Percentiles rank a stretch among this genome's conserved stretches.
These are phyloP conservation scores for Microbotryum violaceum DNA, from an alignment of 1,284 basidiomycete genomes.

Conservation along the genomic window DNA sequence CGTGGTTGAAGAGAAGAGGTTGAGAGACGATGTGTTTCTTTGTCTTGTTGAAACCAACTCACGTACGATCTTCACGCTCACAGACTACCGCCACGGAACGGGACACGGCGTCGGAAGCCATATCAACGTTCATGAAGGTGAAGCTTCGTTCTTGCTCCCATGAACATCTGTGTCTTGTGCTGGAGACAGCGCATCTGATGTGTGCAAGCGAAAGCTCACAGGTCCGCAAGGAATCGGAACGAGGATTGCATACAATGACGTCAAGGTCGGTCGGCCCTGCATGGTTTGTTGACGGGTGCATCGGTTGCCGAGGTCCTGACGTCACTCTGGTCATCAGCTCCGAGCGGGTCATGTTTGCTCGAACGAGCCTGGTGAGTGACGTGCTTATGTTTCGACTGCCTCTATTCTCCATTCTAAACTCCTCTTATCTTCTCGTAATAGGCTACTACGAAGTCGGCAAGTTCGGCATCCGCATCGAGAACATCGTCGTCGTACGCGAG, in stretches of 20 bases:
- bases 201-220: background rate
- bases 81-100: conserved; percentile 54
- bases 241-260: conserved; percentile 55
- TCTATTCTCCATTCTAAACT: conserved; percentile 5
- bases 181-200: no score
- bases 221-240: conserved; percentile 50
- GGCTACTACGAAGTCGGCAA: conserved; percentile 88
- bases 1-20: background rate
- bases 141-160: no score
- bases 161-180: no score
- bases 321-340: conserved; percentile 43
- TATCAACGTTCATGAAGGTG: conserved; percentile 80
- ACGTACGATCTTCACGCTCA: background rate
- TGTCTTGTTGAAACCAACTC: background rate
- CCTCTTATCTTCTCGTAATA: conserved; percentile 56
- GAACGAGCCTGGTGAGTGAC: conserved; percentile 54
- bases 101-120: conserved; percentile 85
- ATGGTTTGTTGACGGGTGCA: no score
- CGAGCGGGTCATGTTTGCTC: conserved; percentile 82
- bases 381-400: conserved; percentile 36
- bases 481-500: conserved; percentile 55
- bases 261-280: conserved; percentile 34
- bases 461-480: conserved; percentile 92
- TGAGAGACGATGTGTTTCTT: background rate
- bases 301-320: background rate